Conservation (phyloP, 129 eudicot genomes). For the Lactuca sativa region DNA sequence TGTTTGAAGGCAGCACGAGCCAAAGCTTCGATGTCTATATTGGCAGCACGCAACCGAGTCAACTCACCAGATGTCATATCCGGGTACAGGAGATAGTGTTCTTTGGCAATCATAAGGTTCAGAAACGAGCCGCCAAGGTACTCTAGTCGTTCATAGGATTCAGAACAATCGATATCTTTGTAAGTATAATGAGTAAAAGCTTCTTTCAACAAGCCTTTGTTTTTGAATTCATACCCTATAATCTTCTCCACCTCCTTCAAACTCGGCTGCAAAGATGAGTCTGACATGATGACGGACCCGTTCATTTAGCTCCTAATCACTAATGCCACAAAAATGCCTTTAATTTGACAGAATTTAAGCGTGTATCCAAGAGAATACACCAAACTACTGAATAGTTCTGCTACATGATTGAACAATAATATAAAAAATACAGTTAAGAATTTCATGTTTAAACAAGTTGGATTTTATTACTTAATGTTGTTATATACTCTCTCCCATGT, state of each 20-base stretch:
- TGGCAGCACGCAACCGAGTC: constrained; percentile 56
- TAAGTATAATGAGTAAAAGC: constrained; percentile 43
- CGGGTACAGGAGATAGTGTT: constrained; percentile 40
- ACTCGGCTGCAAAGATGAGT: constrained; percentile 4
- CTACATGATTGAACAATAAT: not conserved
- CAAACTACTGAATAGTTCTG: not conserved
- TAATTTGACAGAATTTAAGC: not conserved
- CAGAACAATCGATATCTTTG: not conserved
- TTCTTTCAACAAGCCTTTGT: constrained; percentile 30
- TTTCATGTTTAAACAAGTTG: not conserved
- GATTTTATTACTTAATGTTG: not conserved
- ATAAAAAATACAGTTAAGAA: not conserved
- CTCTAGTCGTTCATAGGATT: constrained; percentile 48
- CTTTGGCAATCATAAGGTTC: constrained; percentile 33
- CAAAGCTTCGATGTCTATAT: constrained; percentile 67
- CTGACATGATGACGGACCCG: constrained; percentile 3
- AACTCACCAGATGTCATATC: constrained; percentile 45
- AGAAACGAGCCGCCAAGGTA: constrained; percentile 58
- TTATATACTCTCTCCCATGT: not conserved
- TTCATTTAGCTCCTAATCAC: constrained; percentile 5
- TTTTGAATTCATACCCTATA: constrained; percentile 41
- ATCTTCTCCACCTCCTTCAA: constrained; percentile 40
- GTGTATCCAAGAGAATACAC: not conserved
- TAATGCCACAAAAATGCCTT: not conserved
- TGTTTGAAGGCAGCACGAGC: constrained; percentile 54